A percentile compares a stretch with the other conserved stretches of the same genome.
Conservation (phyloP, 768 basidiomycete species). For the Boletus rufocinnamomeus region DNA sequence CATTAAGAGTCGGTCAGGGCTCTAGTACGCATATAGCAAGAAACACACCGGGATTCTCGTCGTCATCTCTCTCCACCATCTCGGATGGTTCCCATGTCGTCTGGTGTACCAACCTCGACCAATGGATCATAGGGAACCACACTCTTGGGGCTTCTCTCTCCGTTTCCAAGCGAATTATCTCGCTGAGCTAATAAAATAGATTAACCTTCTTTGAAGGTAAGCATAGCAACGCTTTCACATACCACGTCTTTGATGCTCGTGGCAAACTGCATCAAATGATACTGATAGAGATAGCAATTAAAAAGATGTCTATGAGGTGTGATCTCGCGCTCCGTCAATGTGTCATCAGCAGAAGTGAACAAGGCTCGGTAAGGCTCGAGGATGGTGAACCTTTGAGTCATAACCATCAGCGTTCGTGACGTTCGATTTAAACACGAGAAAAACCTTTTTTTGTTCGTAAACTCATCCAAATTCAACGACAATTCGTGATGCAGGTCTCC, state of each 20-base stretch:
- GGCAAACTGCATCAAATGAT: slow-evolving; percentile 45
- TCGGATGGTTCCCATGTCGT: slow-evolving; percentile 49
- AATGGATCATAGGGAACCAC: slow-evolving; percentile 55
- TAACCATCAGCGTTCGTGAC: slow-evolving; percentile 1
- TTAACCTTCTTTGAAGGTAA: not conserved
- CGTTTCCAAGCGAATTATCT: slow-evolving; percentile 57
- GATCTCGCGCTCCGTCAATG: slow-evolving; percentile 36
- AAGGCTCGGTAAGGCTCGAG: slow-evolving; percentile 61
- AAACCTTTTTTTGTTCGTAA: slow-evolving; percentile 54
- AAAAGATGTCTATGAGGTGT: slow-evolving; percentile 73
- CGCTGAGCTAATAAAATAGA: slow-evolving; percentile 47
- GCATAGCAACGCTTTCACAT: slow-evolving; percentile 8
- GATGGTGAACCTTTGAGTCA: slow-evolving; percentile 43
- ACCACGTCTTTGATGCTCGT: slow-evolving; percentile 38
- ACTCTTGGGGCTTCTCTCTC: slow-evolving; percentile 42
- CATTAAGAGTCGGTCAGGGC: not conserved
- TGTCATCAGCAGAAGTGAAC: slow-evolving; percentile 43
- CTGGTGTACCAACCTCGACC: slow-evolving; percentile 42
- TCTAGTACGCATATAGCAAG: not conserved
- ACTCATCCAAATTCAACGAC: slow-evolving; percentile 41
- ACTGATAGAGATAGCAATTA: slow-evolving; percentile 73
- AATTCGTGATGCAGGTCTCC: slow-evolving; percentile 42
- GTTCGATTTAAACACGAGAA: slow-evolving; percentile 4
- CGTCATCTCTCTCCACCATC: slow-evolving; percentile 49
- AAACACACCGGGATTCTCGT: slow-evolving; percentile 63